Evolutionary conservation across 2,329 filamentous ascomycete genomes (phyloP).

Genomic region (Nemania sp.): DNA sequence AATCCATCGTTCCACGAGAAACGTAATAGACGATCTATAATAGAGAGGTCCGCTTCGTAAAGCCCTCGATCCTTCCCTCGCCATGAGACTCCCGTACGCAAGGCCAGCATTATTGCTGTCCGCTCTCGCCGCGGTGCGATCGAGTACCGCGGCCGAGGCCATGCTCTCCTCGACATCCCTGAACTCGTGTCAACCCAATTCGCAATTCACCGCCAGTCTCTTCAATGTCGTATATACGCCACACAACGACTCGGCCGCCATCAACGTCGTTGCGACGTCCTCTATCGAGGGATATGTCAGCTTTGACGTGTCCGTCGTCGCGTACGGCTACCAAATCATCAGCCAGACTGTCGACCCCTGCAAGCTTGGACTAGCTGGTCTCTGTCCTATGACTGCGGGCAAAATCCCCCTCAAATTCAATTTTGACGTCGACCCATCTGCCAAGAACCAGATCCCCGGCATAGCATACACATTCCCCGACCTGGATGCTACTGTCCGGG

Average conservation of each 20-base stretch:
- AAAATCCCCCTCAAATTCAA: constrained; percentile 77
- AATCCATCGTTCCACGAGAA: constrained; percentile 22
- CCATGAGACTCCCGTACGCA: constrained; percentile 53
- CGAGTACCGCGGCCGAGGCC: constrained; percentile 60
- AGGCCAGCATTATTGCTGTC: constrained; percentile 52
- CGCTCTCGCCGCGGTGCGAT: constrained; percentile 48
- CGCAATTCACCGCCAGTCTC: constrained; percentile 82
- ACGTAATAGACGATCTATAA: constrained; percentile 18
- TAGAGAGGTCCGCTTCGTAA: constrained; percentile 17
- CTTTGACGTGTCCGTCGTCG: constrained; percentile 75
- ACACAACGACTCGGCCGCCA: constrained; percentile 70
- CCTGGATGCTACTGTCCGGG: constrained; percentile 75
- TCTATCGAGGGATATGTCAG: constrained; percentile 80
- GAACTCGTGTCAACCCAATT: constrained; percentile 82
- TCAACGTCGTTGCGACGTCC: constrained; percentile 81
- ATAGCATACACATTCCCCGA: constrained; percentile 85
- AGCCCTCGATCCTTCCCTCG: constrained; percentile 30
- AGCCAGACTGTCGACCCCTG: constrained; percentile 76
- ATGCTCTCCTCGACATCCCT: constrained; percentile 82
- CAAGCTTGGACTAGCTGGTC: constrained; percentile 66
- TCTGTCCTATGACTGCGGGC: constrained; percentile 90
- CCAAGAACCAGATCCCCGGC: constrained; percentile 65
- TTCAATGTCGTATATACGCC: constrained; percentile 86
- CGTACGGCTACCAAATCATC: constrained; percentile 80
- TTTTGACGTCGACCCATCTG: constrained; percentile 59